phyloP scores from a whole-genome alignment of 2,329 filamentous ascomycete species.

The Penicillium paneum region DNA sequence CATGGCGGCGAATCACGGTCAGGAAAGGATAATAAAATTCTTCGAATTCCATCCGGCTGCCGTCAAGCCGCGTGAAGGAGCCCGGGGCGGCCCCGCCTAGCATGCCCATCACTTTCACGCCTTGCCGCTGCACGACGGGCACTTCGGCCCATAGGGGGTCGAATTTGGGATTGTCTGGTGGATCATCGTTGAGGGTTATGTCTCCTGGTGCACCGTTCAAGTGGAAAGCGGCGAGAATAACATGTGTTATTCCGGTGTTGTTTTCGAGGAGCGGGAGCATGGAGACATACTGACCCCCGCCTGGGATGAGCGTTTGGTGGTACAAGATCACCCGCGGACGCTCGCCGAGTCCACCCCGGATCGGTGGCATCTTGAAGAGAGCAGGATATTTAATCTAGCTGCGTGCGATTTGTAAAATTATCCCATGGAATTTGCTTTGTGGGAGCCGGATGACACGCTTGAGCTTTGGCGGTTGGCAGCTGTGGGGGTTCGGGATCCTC shows the following conservation, averaged over 20 bases:
- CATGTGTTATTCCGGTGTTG: conserved; percentile 67
- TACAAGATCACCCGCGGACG: conserved; percentile 49
- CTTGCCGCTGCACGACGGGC: conserved; percentile 64
- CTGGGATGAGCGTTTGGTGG: conserved; percentile 62
- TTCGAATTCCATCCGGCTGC: conserved; percentile 62
- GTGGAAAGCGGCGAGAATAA: conserved; percentile 84
- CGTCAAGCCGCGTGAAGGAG: conserved; percentile 63
- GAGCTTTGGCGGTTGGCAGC: background rate
- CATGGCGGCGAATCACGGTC: conserved; percentile 59
- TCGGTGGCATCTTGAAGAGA: conserved; percentile 37
- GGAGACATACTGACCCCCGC: conserved; percentile 55
- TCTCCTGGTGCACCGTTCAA: conserved; percentile 65
- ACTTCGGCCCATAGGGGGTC: conserved; percentile 76
- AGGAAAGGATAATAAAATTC: conserved; percentile 67
- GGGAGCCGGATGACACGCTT: background rate
- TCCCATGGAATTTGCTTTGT: background rate
- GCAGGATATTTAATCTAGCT: background rate
- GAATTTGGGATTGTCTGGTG: conserved; percentile 65
- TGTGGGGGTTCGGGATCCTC: background rate
- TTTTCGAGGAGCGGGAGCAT: conserved; percentile 60
- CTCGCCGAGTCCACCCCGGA: conserved; percentile 26
- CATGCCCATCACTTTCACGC: conserved; percentile 81
- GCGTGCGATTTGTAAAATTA: background rate
- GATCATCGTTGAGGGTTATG: conserved; percentile 77
- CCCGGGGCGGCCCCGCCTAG: conserved; percentile 80